These are phyloP conservation scores for Pluteus cervinus DNA, from an alignment of 768 basidiomycete species.

Conservation along the genomic window DNA sequence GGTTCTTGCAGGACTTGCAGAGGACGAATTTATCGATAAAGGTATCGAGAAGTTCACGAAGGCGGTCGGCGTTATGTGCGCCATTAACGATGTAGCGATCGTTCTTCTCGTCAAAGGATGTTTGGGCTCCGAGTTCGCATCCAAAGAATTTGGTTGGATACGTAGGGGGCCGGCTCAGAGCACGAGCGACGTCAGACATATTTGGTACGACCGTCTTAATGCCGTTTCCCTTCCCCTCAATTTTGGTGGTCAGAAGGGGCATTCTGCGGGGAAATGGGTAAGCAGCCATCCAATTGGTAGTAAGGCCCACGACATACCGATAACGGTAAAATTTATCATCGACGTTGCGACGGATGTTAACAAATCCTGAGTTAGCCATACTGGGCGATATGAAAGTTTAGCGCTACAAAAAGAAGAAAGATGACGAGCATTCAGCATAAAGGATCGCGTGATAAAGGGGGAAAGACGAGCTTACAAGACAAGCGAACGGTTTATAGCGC, in stretches of 20 bases:
- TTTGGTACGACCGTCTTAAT: conserved; percentile 99
- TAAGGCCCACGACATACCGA: conserved; percentile 42
- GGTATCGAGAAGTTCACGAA: conserved; percentile 90
- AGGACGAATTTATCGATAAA: conserved; percentile 99
- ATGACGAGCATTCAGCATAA: background rate
- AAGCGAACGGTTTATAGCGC: conserved; percentile 42
- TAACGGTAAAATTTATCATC: conserved; percentile 97
- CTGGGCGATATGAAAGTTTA: conserved; percentile 53
- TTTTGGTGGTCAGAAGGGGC: conserved; percentile 92
- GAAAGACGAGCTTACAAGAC: conserved; percentile 37
- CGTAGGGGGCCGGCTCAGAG: conserved; percentile 89
- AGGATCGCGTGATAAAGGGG: background rate
- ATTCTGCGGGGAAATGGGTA: conserved; percentile 46
- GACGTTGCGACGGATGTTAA: conserved; percentile 94
- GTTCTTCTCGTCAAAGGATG: conserved; percentile 92
- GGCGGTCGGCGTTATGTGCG: conserved; percentile 84
- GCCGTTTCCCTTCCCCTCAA: conserved; percentile 98
- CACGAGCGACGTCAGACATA: conserved; percentile 96
- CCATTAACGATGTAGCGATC: conserved; percentile 99
- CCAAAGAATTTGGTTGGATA: conserved; percentile 99
- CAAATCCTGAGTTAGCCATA: conserved; percentile 84
- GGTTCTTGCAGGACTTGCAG: conserved; percentile 97
- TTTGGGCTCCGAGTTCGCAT: conserved; percentile 96
- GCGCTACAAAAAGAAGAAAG: conserved; percentile 33
- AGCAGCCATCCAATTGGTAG: conserved; percentile 3